Base-by-base conservation (phyloP, 2,329 filamentous ascomycete genomes). In the Aspergillus fischeri region DNA sequence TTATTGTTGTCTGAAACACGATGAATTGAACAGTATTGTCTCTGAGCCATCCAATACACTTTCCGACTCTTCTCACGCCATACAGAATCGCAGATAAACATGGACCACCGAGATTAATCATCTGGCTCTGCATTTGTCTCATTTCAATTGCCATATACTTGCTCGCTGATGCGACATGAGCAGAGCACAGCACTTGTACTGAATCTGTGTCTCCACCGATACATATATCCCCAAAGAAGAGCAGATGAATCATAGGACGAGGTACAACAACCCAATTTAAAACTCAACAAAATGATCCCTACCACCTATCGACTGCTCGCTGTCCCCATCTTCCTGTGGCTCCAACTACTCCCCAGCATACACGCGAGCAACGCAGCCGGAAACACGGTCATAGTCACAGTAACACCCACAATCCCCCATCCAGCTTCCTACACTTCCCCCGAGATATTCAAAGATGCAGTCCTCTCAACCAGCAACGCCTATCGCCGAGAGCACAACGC, bases 401-500 rank as follows among this genome's bases (percentile, higher is more conserved):
- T 63, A 20, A 63, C 67, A 6, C 62, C 66, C 20, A 69, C 69
- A 4, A 56, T 63, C 6, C 66, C 70, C 1, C 60, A 65, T 21
- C 67, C 72, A 1, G 57, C 72, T 0, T 73, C 74, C n/a, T 83
- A 81, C 60, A 78, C 76, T 1, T 67, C 73, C n/a, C 65, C 70
- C 5, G 42, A 63, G 1, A 60, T 66, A 3, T 83, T 84, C 70
- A 62, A 75, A 54, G 66, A 71, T 14, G 80, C 83, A n/a, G 73
- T 90, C 25, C 80, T 92, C 53, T 81, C 84, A 69, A 81, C 80
- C 63, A 89, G 85, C 41, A 91, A 92, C 71, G 72, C 77, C 50
- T 90, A 87, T 75, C 85, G 89, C 24, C 60, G 63, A 6, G 73
- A 84, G 59, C 86, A 91, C 74, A 84, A 85, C 63, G 87, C 86